phyloP scores from a whole-genome alignment of 2,329 filamentous ascomycete genomes.

The Epichloe coenophiala region DNA sequence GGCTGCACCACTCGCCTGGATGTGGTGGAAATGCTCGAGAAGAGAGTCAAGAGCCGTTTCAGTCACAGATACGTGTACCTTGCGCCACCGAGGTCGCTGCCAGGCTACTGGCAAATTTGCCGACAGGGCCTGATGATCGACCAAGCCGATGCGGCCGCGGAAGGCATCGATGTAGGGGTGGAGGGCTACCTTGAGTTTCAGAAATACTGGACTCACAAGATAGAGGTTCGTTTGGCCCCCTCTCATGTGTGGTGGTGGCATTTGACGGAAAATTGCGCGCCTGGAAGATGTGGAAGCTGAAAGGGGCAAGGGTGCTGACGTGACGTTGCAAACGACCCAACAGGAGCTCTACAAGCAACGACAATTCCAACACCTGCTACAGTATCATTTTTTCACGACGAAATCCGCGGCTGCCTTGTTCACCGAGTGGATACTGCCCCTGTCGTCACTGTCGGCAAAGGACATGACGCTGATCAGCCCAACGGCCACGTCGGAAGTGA shows the following conservation, averaged over 20 bases:
- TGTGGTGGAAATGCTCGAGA: constrained; percentile 86
- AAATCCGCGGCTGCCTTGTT: constrained; percentile 62
- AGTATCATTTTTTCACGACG: constrained; percentile 55
- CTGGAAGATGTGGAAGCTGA: neutral
- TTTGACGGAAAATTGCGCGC: neutral
- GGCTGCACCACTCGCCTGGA: constrained; percentile 85
- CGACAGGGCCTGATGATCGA: constrained; percentile 55
- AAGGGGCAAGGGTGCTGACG: neutral
- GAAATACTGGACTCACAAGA: constrained; percentile 44
- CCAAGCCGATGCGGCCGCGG: constrained; percentile 38
- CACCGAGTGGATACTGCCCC: constrained; percentile 51
- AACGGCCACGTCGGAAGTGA: constrained; percentile 16
- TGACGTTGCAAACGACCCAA: neutral
- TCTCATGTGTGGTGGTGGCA: neutral
- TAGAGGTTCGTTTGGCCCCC: constrained; percentile 32
- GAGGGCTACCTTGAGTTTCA: constrained; percentile 40
- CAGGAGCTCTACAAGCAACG: constrained; percentile 40
- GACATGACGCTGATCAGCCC: constrained; percentile 33
- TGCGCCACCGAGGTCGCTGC: constrained; percentile 58
- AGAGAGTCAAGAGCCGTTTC: constrained; percentile 94
- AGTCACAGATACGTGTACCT: constrained; percentile 90
- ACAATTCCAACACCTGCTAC: constrained; percentile 49
- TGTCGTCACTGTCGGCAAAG: constrained; percentile 38
- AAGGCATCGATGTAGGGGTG: constrained; percentile 31
- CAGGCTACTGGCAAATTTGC: constrained; percentile 69